Evolutionary conservation across 192 early-diverging fungal species (phyloP).

Genomic region (Umbelopsis sp.): DNA sequence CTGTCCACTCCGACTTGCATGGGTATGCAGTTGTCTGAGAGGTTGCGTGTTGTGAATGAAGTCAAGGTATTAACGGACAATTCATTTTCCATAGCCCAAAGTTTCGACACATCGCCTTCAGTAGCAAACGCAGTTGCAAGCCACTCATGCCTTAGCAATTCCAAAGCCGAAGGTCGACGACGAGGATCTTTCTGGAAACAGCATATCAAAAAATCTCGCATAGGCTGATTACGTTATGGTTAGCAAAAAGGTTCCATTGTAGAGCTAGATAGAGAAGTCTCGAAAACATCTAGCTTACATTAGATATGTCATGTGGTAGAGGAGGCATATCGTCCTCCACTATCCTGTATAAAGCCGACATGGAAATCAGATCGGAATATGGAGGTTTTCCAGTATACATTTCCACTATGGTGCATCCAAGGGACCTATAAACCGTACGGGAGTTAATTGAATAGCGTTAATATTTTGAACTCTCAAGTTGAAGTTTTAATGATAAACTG

Average conservation of each 20-base stretch:
- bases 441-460: constrained; percentile 19
- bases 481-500: no score
- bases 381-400: constrained; percentile 92
- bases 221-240: constrained; percentile 32
- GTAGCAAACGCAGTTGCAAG: constrained; percentile 4
- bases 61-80: not conserved
- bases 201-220: constrained; percentile 75
- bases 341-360: constrained; percentile 91
- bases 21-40: not conserved
- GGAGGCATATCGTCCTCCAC: constrained; percentile 91
- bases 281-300: constrained; percentile 23
- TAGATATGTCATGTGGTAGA: constrained; percentile 74
- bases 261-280: no score
- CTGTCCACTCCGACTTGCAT: not conserved
- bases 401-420: constrained; percentile 94
- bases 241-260: not conserved
- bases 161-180: constrained; percentile 68
- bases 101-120: not conserved
- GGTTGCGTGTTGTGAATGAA: not conserved
- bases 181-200: constrained; percentile 86
- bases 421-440: constrained; percentile 44
- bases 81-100: constrained; percentile 1
- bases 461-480: not conserved
- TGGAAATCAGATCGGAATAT: constrained; percentile 80
- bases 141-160: constrained; percentile 80